Evolutionary conservation across 805 yeast species (phyloP).

Genomic region (Nakazawaea ambrosiae): DNA sequence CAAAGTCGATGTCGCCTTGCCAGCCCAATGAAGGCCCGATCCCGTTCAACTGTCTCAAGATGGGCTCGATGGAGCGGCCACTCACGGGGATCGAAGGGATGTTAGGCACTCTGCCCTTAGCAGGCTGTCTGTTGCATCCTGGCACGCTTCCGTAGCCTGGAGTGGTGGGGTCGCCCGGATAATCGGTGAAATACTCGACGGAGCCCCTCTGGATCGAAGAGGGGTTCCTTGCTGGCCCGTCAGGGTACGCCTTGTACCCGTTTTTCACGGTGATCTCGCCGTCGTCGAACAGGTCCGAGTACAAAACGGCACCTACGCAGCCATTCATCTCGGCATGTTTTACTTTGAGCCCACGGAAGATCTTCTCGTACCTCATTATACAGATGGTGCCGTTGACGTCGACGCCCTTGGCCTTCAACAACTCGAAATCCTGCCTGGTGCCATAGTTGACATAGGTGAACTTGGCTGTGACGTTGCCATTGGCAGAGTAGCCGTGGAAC

Average conservation of each 20-base stretch:
- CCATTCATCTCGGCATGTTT: constrained; percentile 57
- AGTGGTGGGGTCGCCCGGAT: constrained; percentile 76
- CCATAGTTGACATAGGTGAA: constrained; percentile 62
- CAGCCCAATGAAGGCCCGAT: constrained; percentile 29
- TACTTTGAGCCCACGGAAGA: constrained; percentile 50
- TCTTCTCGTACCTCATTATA: constrained; percentile 43
- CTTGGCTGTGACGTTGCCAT: constrained; percentile 49
- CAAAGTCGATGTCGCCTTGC: constrained; percentile 34
- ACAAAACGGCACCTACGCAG: constrained; percentile 54
- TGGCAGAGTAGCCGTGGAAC: constrained; percentile 59
- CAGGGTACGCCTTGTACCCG: constrained; percentile 52
- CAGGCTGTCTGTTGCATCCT: constrained; percentile 30
- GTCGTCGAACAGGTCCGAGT: constrained; percentile 56
- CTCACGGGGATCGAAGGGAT: constrained; percentile 51
- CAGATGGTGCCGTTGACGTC: constrained; percentile 50
- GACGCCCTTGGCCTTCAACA: constrained; percentile 31
- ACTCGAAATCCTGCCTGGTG: constrained; percentile 42
- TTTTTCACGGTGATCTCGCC: constrained; percentile 44
- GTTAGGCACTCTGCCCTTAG: constrained; percentile 36
- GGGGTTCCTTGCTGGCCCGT: constrained; percentile 61
- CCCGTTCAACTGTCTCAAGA: constrained; percentile 30
- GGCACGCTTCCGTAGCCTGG: constrained; percentile 59
- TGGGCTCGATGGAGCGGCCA: constrained; percentile 32
- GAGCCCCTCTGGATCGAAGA: constrained; percentile 57
- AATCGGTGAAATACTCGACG: constrained; percentile 46